Conservation (phyloP, 352 stramenopile genomes). For the Hyaloperonospora arabidopsidis region DNA sequence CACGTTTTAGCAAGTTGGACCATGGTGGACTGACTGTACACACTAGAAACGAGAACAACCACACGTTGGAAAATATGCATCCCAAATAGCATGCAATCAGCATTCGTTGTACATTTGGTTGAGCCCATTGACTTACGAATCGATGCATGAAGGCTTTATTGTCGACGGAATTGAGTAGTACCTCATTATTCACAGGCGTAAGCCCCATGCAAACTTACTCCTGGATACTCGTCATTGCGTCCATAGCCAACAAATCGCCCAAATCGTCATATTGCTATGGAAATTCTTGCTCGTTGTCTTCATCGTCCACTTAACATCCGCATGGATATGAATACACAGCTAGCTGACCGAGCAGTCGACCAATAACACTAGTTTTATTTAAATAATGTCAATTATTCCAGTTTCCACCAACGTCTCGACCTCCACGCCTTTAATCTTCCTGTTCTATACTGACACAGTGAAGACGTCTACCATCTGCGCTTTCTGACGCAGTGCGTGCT, state of each 20-base stretch:
- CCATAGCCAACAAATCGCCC: constrained; percentile 78
- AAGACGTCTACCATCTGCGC: constrained; percentile 86
- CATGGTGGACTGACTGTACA: constrained; percentile 86
- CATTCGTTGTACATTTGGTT: constrained; percentile 65
- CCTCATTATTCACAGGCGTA: constrained; percentile 57
- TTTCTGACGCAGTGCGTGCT: constrained; percentile 60
- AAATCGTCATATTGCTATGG: constrained; percentile 83
- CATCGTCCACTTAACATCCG: constrained; percentile 81
- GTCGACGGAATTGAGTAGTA: constrained; percentile 86
- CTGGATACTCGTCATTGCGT: constrained; percentile 80
- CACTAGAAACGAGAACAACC: neutral
- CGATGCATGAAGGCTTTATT: constrained; percentile 83
- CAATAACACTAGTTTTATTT: constrained; percentile 89
- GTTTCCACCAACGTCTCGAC: constrained; percentile 85
- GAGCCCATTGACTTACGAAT: constrained; percentile 66
- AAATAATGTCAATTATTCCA: constrained; percentile 88
- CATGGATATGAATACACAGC: constrained; percentile 87
- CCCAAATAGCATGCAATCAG: neutral
- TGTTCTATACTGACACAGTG: constrained; percentile 86
- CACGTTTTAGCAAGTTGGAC: constrained; percentile 87
- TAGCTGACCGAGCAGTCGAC: constrained; percentile 89
- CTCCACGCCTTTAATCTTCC: constrained; percentile 72
- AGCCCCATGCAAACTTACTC: constrained; percentile 88
- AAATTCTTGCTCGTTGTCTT: constrained; percentile 89
- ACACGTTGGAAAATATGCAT: too few species aligned